These are phyloP conservation scores for Paramyrothecium sp. DNA, from an alignment of 2,329 filamentous ascomycete species.

Conservation along the genomic window DNA sequence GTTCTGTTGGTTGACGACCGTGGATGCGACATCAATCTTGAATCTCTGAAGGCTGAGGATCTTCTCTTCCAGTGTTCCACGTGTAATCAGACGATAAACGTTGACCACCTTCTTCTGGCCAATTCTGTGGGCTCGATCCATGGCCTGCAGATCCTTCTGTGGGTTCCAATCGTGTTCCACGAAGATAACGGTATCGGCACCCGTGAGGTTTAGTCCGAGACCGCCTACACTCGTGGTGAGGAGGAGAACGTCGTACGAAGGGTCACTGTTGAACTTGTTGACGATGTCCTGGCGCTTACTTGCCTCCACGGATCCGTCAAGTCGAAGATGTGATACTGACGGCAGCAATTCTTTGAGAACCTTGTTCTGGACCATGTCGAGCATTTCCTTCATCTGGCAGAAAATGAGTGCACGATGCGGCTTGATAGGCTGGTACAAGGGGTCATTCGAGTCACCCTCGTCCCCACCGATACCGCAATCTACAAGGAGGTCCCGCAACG, in stretches of 20 bases:
- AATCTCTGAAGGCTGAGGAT: slow-evolving; percentile 97
- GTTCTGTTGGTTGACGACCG: slow-evolving; percentile 98
- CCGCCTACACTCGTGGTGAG: slow-evolving; percentile 95
- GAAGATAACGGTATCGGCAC: slow-evolving; percentile 97
- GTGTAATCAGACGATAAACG: slow-evolving; percentile 93
- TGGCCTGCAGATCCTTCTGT: slow-evolving; percentile 96
- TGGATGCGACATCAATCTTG: slow-evolving; percentile 98
- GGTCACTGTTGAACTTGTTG: slow-evolving; percentile 98
- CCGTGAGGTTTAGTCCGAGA: slow-evolving; percentile 90
- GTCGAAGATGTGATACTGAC: slow-evolving; percentile 86
- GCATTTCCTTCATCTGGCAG: slow-evolving; percentile 99
- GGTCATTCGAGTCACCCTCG: slow-evolving; percentile 56
- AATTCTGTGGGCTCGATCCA: slow-evolving; percentile 97
- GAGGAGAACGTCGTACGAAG: slow-evolving; percentile 90
- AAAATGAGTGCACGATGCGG: slow-evolving; percentile 95
- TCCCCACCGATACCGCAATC: slow-evolving; percentile 94
- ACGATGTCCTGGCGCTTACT: slow-evolving; percentile 95
- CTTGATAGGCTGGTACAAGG: slow-evolving; percentile 78
- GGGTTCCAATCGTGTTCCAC: slow-evolving; percentile 99
- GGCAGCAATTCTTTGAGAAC: slow-evolving; percentile 90
- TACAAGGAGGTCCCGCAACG: slow-evolving; percentile 88
- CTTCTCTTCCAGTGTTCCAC: slow-evolving; percentile 96
- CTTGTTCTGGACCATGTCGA: slow-evolving; percentile 96
- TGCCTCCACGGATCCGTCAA: slow-evolving; percentile 91
- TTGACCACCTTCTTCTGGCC: slow-evolving; percentile 99